phyloP scores from a whole-genome alignment of 1,284 basidiomycete genomes.

The Termitomyces sp. region DNA sequence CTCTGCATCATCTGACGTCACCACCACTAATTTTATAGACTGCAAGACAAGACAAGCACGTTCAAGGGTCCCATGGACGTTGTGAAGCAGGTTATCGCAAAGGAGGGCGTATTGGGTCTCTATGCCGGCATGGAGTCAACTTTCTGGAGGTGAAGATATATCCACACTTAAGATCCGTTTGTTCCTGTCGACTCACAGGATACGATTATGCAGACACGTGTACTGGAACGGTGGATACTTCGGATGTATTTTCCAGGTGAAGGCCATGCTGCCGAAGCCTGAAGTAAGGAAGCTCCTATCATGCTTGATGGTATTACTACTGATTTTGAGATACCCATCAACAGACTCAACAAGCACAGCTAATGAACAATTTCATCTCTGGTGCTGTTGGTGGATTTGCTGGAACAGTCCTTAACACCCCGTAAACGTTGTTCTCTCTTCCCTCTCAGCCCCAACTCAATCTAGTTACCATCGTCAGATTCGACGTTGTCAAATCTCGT shows the following conservation, averaged over 20 bases:
- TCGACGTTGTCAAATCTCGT: slow-evolving; percentile 83
- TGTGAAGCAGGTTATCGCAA: slow-evolving; percentile 70
- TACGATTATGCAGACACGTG: slow-evolving; percentile 52
- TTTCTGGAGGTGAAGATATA: slow-evolving; percentile 74
- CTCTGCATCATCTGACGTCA: not conserved
- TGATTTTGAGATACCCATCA: not conserved
- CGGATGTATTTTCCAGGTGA: slow-evolving; percentile 85
- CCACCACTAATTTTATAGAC: slow-evolving; percentile 34
- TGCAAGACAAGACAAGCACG: slow-evolving; percentile 89
- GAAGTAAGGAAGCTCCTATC: slow-evolving; percentile 43
- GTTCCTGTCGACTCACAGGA: not conserved
- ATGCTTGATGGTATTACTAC: not conserved
- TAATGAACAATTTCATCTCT: slow-evolving; percentile 91
- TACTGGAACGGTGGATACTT: slow-evolving; percentile 96
- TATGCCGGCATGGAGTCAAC: slow-evolving; percentile 94
- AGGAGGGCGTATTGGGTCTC: slow-evolving; percentile 78
- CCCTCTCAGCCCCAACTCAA: not conserved
- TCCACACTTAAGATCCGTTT: not conserved
- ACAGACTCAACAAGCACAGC: slow-evolving; percentile 63
- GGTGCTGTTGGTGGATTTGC: slow-evolving; percentile 89
- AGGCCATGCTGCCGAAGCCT: slow-evolving; percentile 76
- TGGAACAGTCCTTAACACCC: slow-evolving; percentile 79
- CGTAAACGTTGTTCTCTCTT: slow-evolving; percentile 37
- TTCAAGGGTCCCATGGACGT: slow-evolving; percentile 92
- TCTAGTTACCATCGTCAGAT: not conserved